phyloP scores from a whole-genome alignment of 192 early-diverging fungal species.

The Linnemannia zychae region DNA sequence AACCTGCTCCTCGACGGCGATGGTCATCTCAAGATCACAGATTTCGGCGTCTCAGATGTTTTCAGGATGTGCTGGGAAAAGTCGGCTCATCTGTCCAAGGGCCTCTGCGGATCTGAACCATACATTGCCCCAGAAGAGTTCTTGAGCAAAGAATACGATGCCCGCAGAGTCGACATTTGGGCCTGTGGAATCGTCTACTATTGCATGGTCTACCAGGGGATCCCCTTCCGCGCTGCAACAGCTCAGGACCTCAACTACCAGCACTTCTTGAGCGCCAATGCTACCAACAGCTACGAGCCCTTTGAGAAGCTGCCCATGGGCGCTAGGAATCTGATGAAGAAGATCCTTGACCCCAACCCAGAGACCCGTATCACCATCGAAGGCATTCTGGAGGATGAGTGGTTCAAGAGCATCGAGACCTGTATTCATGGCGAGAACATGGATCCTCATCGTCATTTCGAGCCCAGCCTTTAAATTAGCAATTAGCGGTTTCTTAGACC shows the following conservation, averaged over 20 bases:
- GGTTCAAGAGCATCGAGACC: slow-evolving; percentile 78
- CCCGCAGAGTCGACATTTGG: slow-evolving; percentile 93
- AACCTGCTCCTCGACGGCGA: slow-evolving; percentile 88
- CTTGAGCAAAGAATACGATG: slow-evolving; percentile 84
- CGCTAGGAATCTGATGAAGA: slow-evolving; percentile 79
- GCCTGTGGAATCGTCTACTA: slow-evolving; percentile 94
- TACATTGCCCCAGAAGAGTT: slow-evolving; percentile 98
- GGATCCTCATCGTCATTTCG: slow-evolving; percentile 54
- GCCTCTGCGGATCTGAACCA: slow-evolving; percentile 94
- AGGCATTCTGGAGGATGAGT: slow-evolving; percentile 78
- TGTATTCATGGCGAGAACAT: slow-evolving; percentile 65
- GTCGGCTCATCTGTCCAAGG: slow-evolving; percentile 80
- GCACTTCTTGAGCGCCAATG: slow-evolving; percentile 68
- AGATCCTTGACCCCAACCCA: slow-evolving; percentile 86
- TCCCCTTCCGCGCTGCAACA: slow-evolving; percentile 73
- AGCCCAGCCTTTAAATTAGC: slow-evolving; percentile 25
- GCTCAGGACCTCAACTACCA: slow-evolving; percentile 75
- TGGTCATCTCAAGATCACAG: slow-evolving; percentile 94
- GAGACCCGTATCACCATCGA: slow-evolving; percentile 77
- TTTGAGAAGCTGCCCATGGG: slow-evolving; percentile 79
- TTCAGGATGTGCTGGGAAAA: slow-evolving; percentile 92
- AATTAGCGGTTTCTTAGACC: neutral
- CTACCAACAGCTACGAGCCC: slow-evolving; percentile 72
- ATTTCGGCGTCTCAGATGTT: slow-evolving; percentile 98
- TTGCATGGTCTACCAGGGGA: slow-evolving; percentile 78